phyloP scores from a whole-genome alignment of 176 grass and related monocot genomes.

The Phragmites australis region DNA sequence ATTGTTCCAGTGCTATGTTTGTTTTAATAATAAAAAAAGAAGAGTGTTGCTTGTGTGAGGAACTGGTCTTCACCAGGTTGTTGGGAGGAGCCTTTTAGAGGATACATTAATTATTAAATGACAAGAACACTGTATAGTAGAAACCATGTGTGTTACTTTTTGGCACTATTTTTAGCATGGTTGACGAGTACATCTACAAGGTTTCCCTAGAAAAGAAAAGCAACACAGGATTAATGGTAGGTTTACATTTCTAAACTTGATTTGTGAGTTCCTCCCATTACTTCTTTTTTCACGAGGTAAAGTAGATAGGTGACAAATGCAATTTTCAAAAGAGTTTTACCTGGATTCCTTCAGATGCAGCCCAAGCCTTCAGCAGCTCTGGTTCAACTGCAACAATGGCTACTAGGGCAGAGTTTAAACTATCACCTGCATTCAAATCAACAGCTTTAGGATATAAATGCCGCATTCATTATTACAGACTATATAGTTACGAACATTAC shows the following conservation, averaged over 20 bases:
- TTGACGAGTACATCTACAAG: not conserved
- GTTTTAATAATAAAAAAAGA: not conserved
- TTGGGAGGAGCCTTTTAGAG: too few relatives aligned
- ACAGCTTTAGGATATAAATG: constrained; percentile 28
- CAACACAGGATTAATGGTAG: not conserved
- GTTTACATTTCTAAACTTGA: not conserved
- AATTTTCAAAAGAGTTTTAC: constrained; percentile 35
- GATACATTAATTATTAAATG: too few relatives aligned
- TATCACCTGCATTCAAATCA: constrained; percentile 70
- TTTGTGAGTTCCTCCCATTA: not conserved
- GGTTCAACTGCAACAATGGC: constrained; percentile 75
- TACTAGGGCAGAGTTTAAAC: constrained; percentile 89
- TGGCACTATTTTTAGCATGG: not conserved
- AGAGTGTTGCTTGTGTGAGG: not conserved
- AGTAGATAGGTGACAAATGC: constrained; percentile 25
- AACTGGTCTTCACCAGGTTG: too few relatives aligned
- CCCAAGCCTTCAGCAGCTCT: constrained; percentile 79
- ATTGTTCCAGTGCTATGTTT: not conserved
- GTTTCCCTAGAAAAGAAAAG: not conserved
- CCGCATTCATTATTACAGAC: not conserved
- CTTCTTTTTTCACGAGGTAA: not conserved
- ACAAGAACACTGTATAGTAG: not conserved
- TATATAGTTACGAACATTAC: constrained; percentile 45
- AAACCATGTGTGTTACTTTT: not conserved
- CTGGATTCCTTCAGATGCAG: constrained; percentile 86